Evolutionary conservation across 2,329 filamentous ascomycete genomes (phyloP), one percentile per base, ranked within the genome.

Genomic region (Pseudogymnoascus sp.): DNA sequence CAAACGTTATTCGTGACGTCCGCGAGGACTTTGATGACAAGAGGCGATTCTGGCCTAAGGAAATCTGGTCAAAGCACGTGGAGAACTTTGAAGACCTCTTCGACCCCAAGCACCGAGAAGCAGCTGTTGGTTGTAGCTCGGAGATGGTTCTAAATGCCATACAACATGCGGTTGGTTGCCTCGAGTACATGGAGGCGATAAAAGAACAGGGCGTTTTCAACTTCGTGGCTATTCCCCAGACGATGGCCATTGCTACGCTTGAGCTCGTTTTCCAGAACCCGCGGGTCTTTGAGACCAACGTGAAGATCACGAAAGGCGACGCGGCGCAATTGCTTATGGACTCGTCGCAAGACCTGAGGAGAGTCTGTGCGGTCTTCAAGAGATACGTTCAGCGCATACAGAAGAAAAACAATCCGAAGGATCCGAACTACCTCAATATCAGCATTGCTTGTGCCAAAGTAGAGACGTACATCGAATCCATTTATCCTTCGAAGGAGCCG

Each of bases 201-300:
- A 88, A 89, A 69, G 95, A 99, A 74, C 95, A 99, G 79, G 96
- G 92, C 74, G 92, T 96, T 25, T 99, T 99, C 85, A 99, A 99
- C 83, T 99, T 99, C 76, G 92, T 92, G 60, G 93, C 93, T 64
- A 99, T 99, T 68, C 95, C 95, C 2, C 95, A 99, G 77, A 82
- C 87, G 68, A 99, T 99, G 95, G 95, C 93, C 62, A 97, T 99
- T 75, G 93, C 95, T 7, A 98, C 93, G 0, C 79, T 98, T 45
- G 93, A 97, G 70, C 80, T 92, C 16, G 90, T 93, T 71, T 99
- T 98, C 85, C 89, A 90, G 72, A 99, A 99, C 77, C 90, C 90
- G 21, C 83, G 82, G 66, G 86, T 99, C 65, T 96, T 96, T 74
- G 78, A 93, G 74, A 86, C 84, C 68, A 95, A 97, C 73, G 81